A percentile compares a stretch with the other conserved stretches of the same genome.
Evolutionary conservation across 352 stramenopile species (phyloP).

Genomic region (Phytophthora agathidicida): DNA sequence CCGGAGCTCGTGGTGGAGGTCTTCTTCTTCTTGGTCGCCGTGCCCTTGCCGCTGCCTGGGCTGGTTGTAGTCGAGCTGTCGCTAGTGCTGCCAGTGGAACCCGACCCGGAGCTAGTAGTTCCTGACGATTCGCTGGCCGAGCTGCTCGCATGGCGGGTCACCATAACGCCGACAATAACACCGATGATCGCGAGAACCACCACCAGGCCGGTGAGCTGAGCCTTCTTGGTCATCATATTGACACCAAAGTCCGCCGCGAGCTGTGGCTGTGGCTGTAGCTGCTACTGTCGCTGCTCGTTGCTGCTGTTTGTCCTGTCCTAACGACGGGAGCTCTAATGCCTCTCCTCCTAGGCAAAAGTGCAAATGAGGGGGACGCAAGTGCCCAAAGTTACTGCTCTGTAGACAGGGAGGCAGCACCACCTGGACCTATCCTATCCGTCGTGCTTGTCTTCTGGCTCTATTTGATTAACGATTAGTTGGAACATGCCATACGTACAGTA

Average conservation of each 20-base stretch:
- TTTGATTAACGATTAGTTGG: slow-evolving; percentile 21
- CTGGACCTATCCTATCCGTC: slow-evolving; percentile 20
- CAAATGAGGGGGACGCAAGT: slow-evolving; percentile 22
- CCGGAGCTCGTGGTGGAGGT: slow-evolving; percentile 28
- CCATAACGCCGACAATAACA: slow-evolving; percentile 51
- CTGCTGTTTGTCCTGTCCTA: slow-evolving; percentile 24
- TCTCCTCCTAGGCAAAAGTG: slow-evolving; percentile 34
- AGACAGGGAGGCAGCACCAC: too few species aligned
- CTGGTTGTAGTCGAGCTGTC: slow-evolving; percentile 20
- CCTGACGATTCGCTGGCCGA: slow-evolving; percentile 36
- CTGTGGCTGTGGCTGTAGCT: background rate
- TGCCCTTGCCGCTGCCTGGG: slow-evolving; percentile 25
- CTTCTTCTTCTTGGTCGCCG: slow-evolving; percentile 37
- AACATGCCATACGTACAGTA: too few species aligned
- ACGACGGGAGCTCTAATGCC: slow-evolving; percentile 18
- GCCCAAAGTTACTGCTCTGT: background rate
- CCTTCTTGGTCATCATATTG: slow-evolving; percentile 45
- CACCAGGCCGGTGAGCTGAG: slow-evolving; percentile 44
- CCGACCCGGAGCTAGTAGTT: slow-evolving; percentile 22
- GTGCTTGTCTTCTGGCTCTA: slow-evolving; percentile 16
- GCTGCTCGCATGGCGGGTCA: slow-evolving; percentile 26
- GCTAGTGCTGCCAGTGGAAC: slow-evolving; percentile 3
- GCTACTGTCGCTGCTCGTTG: background rate
- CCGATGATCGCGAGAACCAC: slow-evolving; percentile 53
- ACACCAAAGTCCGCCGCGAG: background rate